Evolutionary conservation across 2,329 filamentous ascomycete genomes (phyloP), one percentile per base, ranked within the genome.

Genomic region (Clonostachys byssicola): DNA sequence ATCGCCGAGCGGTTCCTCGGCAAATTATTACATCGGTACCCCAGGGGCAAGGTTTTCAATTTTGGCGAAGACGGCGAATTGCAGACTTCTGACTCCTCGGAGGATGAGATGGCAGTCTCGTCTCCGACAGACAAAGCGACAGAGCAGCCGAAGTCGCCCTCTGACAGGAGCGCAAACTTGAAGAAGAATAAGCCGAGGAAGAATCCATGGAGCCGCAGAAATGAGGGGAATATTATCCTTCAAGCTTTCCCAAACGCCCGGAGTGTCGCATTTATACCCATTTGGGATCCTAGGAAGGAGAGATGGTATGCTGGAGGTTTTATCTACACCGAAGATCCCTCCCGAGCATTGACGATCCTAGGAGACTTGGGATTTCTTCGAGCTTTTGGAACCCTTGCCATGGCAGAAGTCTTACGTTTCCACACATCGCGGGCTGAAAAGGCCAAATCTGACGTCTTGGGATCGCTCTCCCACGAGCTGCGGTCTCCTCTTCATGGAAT

Each of bases 401-500:
- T 81, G 68, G 71, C 76, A 0, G 80, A 85, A 46, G 64, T 84
- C 1, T 70, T 74, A 0, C 67, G 75, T 3, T 50, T 79, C 5
- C 60, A 69, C 12, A 55, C 63, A 0, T 47, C 60, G 12, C 56
- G 60, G 10, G 64, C 67, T 0, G 68, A 73, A 34, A 72, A 66
- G 45, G 73, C 77, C 34, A 82, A 82, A 56, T 73, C 74, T 2
- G 78, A 83, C 48, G 75, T 82, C 35, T 71, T 85, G 8, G 75
- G 77, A 1, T 82, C 76, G 2, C 73, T 85, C 6, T 81, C 76
- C 4, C 81, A 85, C 54, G 81, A 85, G 56, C 61, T 85, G 13
- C 70, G 81, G 5, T 81, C 76, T 3, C 81, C 81, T 0, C 63
- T 85, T 1, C 81, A 85, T 47, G 81, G 81, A 3, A 75, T 85